phyloP scores from a whole-genome alignment of 805 yeast genomes.

The Ogataea trehaloabstinens region DNA sequence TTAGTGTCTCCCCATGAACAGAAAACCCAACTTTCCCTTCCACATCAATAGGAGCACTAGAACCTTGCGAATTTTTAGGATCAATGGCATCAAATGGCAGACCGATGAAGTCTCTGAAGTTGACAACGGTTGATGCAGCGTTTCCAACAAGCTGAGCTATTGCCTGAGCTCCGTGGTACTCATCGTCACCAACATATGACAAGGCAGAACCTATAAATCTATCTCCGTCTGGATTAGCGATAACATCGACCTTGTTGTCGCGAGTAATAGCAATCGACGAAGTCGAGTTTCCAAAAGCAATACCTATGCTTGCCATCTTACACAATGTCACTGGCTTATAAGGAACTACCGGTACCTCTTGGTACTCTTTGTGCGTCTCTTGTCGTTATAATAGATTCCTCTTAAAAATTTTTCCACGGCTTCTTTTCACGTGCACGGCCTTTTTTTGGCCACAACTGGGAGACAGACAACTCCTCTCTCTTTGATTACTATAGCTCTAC shows the following conservation, averaged over 20 bases:
- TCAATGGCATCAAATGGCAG: slow-evolving; percentile 68
- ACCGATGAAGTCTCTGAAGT: slow-evolving; percentile 93
- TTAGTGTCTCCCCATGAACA: slow-evolving; percentile 53
- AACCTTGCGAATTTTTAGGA: slow-evolving; percentile 56
- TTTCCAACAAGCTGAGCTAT: slow-evolving; percentile 88
- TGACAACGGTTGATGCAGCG: slow-evolving; percentile 78
- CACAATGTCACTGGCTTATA: slow-evolving; percentile 6
- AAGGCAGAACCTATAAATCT: slow-evolving; percentile 92
- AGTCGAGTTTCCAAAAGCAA: slow-evolving; percentile 94
- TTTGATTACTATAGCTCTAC: too few relatives aligned
- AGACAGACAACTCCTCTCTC: too few relatives aligned
- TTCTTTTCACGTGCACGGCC: too few relatives aligned
- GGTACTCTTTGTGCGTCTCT: not conserved
- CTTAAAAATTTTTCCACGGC: too few relatives aligned
- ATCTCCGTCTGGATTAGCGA: slow-evolving; percentile 99
- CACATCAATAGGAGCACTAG: slow-evolving; percentile 65
- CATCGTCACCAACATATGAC: slow-evolving; percentile 90
- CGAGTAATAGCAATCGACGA: slow-evolving; percentile 89
- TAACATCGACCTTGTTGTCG: slow-evolving; percentile 94
- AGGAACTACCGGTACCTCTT: not conserved
- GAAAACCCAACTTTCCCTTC: slow-evolving; percentile 69
- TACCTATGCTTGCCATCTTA: slow-evolving; percentile 76
- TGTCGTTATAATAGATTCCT: too few relatives aligned
- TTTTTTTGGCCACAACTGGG: too few relatives aligned
- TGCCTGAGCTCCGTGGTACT: slow-evolving; percentile 97